Evolutionary conservation across 345 rosid species (phyloP).

Genomic region (Eucalyptus marginata): DNA sequence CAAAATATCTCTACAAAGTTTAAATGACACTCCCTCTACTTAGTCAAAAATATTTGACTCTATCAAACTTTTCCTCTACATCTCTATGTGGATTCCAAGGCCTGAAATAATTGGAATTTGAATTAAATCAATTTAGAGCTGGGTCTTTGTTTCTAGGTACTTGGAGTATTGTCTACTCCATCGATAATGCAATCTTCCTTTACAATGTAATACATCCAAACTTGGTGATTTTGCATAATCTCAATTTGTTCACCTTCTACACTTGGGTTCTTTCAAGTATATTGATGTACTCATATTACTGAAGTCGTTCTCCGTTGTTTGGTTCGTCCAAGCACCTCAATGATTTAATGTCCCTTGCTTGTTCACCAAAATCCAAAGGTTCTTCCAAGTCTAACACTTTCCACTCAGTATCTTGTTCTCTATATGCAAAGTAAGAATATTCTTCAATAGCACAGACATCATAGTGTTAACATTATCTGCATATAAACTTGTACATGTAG

Average conservation of each 20-base stretch:
- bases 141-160: neutral
- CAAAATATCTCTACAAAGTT: no score
- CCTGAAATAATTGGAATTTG: neutral
- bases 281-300: no score
- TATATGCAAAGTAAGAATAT: no score
- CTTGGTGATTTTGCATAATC: neutral
- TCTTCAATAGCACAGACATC: no score
- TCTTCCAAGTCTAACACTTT: no score
- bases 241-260: neutral
- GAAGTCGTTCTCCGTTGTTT: neutral
- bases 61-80: fast-evolving
- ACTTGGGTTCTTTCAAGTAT: fast-evolving
- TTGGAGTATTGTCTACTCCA: neutral
- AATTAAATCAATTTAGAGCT: no score
- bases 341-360: neutral
- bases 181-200: neutral
- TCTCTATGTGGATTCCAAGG: neutral
- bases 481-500: no score
- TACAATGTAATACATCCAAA: neutral
- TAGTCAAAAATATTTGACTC: neutral
- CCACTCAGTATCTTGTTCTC: no score
- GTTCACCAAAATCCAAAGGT: neutral
- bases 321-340: fast-evolving
- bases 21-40: neutral
- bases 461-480: no score